Base-by-base conservation (phyloP, 495 filamentous ascomycete genomes). In the Letharia columbiana region DNA sequence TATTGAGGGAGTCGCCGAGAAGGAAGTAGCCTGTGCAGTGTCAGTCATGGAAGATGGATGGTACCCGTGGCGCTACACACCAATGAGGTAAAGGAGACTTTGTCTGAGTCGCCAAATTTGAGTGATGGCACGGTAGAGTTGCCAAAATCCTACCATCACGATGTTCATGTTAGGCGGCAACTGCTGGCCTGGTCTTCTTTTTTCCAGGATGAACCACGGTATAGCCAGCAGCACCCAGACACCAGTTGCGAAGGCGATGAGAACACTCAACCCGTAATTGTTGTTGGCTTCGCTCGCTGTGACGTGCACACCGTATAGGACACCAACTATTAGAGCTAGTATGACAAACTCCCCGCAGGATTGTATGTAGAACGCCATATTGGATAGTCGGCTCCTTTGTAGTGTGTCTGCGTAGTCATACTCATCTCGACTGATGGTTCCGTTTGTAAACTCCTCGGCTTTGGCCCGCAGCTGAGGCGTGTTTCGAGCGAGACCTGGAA, bases 21-120 rank as follows among this genome's bases (percentile, higher is more conserved):
- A 87, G 75, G 75, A 87, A 87, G 71, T 87, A 88, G 10, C 84
- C 80, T 82, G 49, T 17, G 13, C 44, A 47, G 57, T 50, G 23
- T 60, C 39, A 49, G 54, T 39, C 15, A n/a, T 23, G 35, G 7
- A 60, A 40, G 4, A 1, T 0, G 15, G 1, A 7, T 40, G 4
- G 6, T 4, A 35, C 23, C 9, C 18, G 17, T 44, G 11, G 35
- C 5, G 1, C 15, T 13, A 52, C 72, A 64, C 71, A 83, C 81
- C 85, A 67, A 87, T 78, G 0, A 89, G 77, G 68, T 87, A 89
- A 8, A 87, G 69, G 28, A 87, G 69, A 68, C 82, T 85, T 73
- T 89, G 86, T 72, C 84, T 87, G 54, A 89, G 72, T 40, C 79
- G 78, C 82, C 85, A 86, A 28, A 88, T 81, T 68, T 87, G 83